Evolutionary conservation across 306 rosid species (phyloP).

Genomic region (Prunus kanzakura): DNA sequence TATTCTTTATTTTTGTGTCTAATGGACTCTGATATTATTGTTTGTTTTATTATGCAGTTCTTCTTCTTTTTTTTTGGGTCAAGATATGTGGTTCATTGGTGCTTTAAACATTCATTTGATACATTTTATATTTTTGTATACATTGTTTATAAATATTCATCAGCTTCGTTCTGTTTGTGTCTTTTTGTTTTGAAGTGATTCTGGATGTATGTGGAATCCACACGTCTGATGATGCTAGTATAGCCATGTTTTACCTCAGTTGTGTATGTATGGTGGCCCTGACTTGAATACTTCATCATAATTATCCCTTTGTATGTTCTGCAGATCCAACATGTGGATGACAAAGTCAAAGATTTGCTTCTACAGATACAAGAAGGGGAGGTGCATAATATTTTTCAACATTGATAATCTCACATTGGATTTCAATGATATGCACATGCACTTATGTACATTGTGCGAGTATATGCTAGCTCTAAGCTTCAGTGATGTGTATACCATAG

Average conservation of each 20-base stretch:
- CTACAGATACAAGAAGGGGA: slow-evolving; percentile 60
- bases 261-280: neutral
- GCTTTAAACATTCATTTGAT: neutral
- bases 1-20: neutral
- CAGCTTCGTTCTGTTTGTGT: neutral
- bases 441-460: neutral
- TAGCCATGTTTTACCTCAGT: neutral
- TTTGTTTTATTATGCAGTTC: neutral
- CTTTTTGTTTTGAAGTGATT: neutral
- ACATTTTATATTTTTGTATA: neutral
- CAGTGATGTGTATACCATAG: neutral
- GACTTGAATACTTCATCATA: neutral
- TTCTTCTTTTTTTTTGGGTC: too few species aligned
- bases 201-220: neutral
- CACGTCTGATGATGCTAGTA: neutral
- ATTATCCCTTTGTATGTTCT: slow-evolving; percentile 10
- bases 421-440: neutral
- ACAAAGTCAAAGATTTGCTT: slow-evolving; percentile 63
- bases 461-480: neutral
- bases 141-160: neutral
- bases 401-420: neutral
- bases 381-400: slow-evolving; percentile 35
- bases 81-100: too few species aligned
- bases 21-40: neutral
- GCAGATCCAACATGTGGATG: slow-evolving; percentile 70